Evolutionary conservation across 2,329 filamentous ascomycete genomes (phyloP), one percentile per base, ranked within the genome.

Genomic region (Verruconis gallopava): DNA sequence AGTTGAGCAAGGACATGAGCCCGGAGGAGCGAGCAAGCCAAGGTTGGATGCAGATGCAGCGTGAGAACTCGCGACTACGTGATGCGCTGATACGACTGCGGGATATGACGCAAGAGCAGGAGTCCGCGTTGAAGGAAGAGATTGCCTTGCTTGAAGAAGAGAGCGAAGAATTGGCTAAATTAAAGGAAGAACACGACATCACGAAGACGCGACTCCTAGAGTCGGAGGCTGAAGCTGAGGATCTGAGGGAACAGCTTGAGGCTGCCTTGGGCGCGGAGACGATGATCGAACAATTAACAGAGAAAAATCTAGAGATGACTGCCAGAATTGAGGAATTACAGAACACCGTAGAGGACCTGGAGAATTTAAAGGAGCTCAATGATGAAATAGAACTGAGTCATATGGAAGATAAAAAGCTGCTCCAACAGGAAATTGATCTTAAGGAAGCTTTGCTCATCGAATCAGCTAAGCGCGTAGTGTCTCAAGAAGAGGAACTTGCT

Each of bases 321-420:
- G 84, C 93, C 58, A 75, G 85, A 55, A 78, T 95, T 34, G 81
- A 85, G 47, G 81, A 94, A 55, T 72, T 95, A 40, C 81, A 81
- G 53, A 77, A 77, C 14, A 77, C 81, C 5, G 81, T 96, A 46
- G 81, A 88, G 47, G 89, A 96, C 49, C 71, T 96, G 9, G 85
- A 95, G 58, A 85, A 75, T 46, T 65, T 96, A 41, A 88, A 86
- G 56, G 89, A 98, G 56, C 77, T 96, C 51, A 93, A 85, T 51
- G 88, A 96, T 53, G 91, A 98, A 61, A 75, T 98, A 3, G 88
- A 95, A 57, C 75, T 85, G 52, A 94, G 94, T 55, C 88, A 95
- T 55, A 75, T 91, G 3, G 86, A 95, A 55, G 84, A 86, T 25
- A 85, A 93, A 57, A 93, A 89, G 59, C 88, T 96, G 56, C 75